Conservation (phyloP, 768 basidiomycete species). For the Termitomyces sp. region DNA sequence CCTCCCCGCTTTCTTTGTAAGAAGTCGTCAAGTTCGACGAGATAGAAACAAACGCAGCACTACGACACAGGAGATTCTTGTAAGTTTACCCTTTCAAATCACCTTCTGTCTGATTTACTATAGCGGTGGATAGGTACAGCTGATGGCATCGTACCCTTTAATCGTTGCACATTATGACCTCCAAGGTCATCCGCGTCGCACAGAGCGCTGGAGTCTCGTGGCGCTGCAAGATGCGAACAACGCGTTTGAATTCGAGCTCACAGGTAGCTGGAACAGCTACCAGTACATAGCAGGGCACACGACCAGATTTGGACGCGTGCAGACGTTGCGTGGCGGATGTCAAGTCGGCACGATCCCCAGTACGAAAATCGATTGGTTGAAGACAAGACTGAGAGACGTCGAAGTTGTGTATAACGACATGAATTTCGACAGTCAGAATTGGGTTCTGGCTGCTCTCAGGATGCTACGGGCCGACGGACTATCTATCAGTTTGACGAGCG, state of each 20-base stretch:
- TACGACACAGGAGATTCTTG: neutral
- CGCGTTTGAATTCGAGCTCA: constrained; percentile 17
- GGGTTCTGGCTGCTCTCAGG: constrained; percentile 20
- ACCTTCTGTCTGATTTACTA: neutral
- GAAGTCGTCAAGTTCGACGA: neutral
- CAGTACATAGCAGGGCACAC: constrained; percentile 11
- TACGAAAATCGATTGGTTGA: constrained; percentile 17
- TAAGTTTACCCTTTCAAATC: neutral
- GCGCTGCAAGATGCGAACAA: constrained; percentile 14
- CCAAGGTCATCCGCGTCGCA: constrained; percentile 18
- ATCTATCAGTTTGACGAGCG: constrained; percentile 11
- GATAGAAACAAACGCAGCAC: neutral
- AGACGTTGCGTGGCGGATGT: constrained; percentile 20
- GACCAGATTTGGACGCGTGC: constrained; percentile 9
- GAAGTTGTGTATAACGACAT: constrained; percentile 15
- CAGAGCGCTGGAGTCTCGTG: constrained; percentile 23
- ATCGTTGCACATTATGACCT: constrained; percentile 22
- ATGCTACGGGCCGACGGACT: constrained; percentile 18
- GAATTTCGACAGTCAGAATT: constrained; percentile 21
- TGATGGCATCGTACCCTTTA: constrained; percentile 16
- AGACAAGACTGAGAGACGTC: constrained; percentile 13
- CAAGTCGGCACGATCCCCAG: constrained; percentile 17
- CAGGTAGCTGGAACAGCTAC: constrained; percentile 20
- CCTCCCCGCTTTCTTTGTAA: neutral
- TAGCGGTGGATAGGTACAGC: neutral